A percentile compares a stretch with the other conserved stretches of the same genome.
Conservation (phyloP, 768 basidiomycete genomes). For the Boletus subparvulus region DNA sequence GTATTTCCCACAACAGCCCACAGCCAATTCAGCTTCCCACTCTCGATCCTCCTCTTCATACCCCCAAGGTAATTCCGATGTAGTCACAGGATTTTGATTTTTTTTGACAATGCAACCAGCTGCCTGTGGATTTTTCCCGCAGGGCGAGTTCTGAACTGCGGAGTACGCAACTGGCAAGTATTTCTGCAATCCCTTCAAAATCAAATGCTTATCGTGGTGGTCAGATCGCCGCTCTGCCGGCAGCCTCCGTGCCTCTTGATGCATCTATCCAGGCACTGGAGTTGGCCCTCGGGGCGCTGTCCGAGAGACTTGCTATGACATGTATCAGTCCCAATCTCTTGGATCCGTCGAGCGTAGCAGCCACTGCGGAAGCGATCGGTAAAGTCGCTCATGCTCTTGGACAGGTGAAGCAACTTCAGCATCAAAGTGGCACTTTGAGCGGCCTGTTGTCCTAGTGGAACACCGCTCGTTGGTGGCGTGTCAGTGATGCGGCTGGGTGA, state of each 20-base stretch:
- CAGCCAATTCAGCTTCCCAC: slow-evolving; percentile 35
- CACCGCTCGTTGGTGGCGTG: slow-evolving; percentile 6
- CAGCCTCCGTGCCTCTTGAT: slow-evolving; percentile 13
- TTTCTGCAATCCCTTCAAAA: not conserved
- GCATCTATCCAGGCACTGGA: slow-evolving; percentile 50
- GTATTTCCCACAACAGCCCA: slow-evolving; percentile 22
- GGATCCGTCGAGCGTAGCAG: slow-evolving; percentile 52
- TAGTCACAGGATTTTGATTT: not conserved
- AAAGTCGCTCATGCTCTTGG: slow-evolving; percentile 63
- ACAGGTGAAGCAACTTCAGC: slow-evolving; percentile 58
- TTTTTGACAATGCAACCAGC: slow-evolving; percentile 17
- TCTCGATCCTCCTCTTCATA: slow-evolving; percentile 30
- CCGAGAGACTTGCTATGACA: slow-evolving; percentile 48
- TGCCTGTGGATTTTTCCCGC: slow-evolving; percentile 20
- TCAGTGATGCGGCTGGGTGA: slow-evolving; percentile 5
- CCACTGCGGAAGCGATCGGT: slow-evolving; percentile 65
- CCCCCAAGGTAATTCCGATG: slow-evolving; percentile 26
- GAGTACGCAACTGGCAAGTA: slow-evolving; percentile 18
- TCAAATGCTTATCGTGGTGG: slow-evolving; percentile 1
- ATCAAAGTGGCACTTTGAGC: slow-evolving; percentile 25
- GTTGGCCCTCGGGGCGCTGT: slow-evolving; percentile 49
- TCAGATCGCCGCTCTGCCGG: slow-evolving; percentile 20
- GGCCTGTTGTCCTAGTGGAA: slow-evolving; percentile 16
- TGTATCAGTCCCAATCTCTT: slow-evolving; percentile 36
- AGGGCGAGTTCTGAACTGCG: slow-evolving; percentile 14